Percentiles rank a stretch among this genome's conserved stretches.
Conservation (phyloP, 2,329 filamentous ascomycete genomes). For the Paracoccidioides brasiliensis region DNA sequence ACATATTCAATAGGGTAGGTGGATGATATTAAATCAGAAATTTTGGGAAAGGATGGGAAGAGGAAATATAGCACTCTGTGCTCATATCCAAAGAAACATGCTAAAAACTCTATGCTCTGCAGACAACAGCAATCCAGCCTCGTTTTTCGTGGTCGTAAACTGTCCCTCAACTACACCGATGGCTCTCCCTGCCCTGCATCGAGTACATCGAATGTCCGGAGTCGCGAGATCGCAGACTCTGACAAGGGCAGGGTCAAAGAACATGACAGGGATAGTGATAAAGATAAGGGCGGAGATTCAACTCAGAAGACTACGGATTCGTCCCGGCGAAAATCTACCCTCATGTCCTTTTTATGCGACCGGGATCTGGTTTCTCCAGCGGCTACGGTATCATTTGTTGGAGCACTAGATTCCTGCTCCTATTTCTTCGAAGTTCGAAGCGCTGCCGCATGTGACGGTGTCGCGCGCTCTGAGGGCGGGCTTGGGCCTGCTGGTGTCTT, state of each 20-base stretch:
- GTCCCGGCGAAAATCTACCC: slow-evolving; percentile 56
- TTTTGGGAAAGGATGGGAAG: not conserved
- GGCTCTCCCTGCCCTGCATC: slow-evolving; percentile 53
- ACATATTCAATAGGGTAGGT: slow-evolving; percentile 36
- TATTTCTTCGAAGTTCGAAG: slow-evolving; percentile 94
- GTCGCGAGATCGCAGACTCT: slow-evolving; percentile 9
- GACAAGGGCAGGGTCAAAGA: slow-evolving; percentile 18
- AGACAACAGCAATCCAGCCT: slow-evolving; percentile 34
- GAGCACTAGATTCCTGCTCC: slow-evolving; percentile 77
- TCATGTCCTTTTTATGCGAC: slow-evolving; percentile 90
- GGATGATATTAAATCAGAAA: not conserved
- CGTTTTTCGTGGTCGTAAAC: slow-evolving; percentile 41
- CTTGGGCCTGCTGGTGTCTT: slow-evolving; percentile 67
- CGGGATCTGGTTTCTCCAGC: slow-evolving; percentile 57
- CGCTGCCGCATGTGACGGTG: slow-evolving; percentile 66
- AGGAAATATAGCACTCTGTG: not conserved
- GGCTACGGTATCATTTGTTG: slow-evolving; percentile 70
- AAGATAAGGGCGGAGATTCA: slow-evolving; percentile 7
- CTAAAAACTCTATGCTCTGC: not conserved
- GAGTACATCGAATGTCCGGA: slow-evolving; percentile 4
- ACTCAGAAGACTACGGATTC: slow-evolving; percentile 5
- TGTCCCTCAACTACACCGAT: slow-evolving; percentile 63
- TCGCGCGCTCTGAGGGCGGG: slow-evolving; percentile 44
- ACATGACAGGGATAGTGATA: slow-evolving; percentile 24
- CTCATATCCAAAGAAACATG: not conserved